Conservation (phyloP, 1,284 basidiomycete species). For the Malassezia arunalokei region DNA sequence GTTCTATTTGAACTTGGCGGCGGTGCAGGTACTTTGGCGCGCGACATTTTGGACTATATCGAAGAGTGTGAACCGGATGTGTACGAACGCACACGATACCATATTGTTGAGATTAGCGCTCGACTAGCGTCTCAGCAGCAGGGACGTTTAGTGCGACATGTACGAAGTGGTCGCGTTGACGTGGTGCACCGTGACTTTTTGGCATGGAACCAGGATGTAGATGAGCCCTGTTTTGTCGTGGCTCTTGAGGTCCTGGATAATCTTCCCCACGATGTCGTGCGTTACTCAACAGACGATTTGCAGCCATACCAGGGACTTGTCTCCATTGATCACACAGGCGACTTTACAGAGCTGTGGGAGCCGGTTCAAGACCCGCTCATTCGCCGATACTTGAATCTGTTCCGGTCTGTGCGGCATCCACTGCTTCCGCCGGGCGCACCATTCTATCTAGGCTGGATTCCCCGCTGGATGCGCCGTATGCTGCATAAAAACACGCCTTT, state of each 20-base stretch:
- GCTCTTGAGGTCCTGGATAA: constrained; percentile 97
- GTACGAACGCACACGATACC: constrained; percentile 76
- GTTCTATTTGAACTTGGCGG: constrained; percentile 94
- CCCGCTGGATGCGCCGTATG: constrained; percentile 45
- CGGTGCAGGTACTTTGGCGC: constrained; percentile 86
- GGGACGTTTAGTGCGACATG: constrained; percentile 25
- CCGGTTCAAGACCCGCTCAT: constrained; percentile 76
- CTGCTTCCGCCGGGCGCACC: constrained; percentile 42
- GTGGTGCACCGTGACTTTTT: constrained; percentile 76
- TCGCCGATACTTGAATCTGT: constrained; percentile 51
- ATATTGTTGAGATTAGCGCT: constrained; percentile 82
- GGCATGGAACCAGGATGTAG: constrained; percentile 64
- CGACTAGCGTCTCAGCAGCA: constrained; percentile 64
- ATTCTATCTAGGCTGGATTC: constrained; percentile 55
- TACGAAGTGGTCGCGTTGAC: constrained; percentile 52
- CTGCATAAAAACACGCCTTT: constrained; percentile 50
- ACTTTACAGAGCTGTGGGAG: constrained; percentile 74
- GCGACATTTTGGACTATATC: constrained; percentile 73
- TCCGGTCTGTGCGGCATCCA: constrained; percentile 1
- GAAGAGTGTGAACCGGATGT: constrained; percentile 71
- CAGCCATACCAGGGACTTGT: constrained; percentile 75
- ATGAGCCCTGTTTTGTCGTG: constrained; percentile 78
- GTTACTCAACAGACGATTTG: constrained; percentile 63
- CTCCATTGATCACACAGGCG: constrained; percentile 66
- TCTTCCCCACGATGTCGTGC: constrained; percentile 86